Base-by-base conservation (phyloP, 2,329 filamentous ascomycete species). In the Hypoxylon sp. region DNA sequence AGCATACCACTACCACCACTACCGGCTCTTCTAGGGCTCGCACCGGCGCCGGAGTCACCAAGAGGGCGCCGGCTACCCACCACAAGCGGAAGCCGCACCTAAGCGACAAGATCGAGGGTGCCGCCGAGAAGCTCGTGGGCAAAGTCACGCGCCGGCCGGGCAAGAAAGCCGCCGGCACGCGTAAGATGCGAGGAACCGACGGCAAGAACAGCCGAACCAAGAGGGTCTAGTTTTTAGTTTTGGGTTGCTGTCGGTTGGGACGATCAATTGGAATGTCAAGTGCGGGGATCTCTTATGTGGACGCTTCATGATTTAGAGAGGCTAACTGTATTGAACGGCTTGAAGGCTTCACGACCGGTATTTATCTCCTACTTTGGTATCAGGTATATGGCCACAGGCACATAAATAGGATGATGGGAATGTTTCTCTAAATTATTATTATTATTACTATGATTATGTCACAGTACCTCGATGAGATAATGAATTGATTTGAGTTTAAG, bases 1-100 rank as follows among this genome's bases (percentile, higher is more conserved):
- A 54, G 22, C 51, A 54, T 28, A 39, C 58, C 41, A 54, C 46
- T 11, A 43, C 50, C n/a, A 51, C 56, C n/a, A 64, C 30, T 34
- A 56, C 56, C 10, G 63, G 46, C 3, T 15, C 57, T 10, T 15
- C 57, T 10, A 63, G 44, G 26, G 26, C 47, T 48, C 56, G 20
- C 47, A 48, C 63, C 37, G 56, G 58, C 67, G 58, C 61, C 37
- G 68, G 64, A 15, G 62, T 68, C 48, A 68, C 56, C 22, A 71
- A 69, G 56, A 61, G 59, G 6, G 62, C 68, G 5, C 64, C 71
- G 1, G 67, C 65, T 46, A 68, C 65, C 30, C 71, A 73, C 58
- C 71, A 73, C 62, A 72, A 73, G 67, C 71, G 71, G 37, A 72
- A 73, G 68, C 67, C 70, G 11, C 68, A 70, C 52, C 62, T 72